Base-by-base conservation (phyloP, 1,284 basidiomycete genomes). In the Austroboletus rostrupii region DNA sequence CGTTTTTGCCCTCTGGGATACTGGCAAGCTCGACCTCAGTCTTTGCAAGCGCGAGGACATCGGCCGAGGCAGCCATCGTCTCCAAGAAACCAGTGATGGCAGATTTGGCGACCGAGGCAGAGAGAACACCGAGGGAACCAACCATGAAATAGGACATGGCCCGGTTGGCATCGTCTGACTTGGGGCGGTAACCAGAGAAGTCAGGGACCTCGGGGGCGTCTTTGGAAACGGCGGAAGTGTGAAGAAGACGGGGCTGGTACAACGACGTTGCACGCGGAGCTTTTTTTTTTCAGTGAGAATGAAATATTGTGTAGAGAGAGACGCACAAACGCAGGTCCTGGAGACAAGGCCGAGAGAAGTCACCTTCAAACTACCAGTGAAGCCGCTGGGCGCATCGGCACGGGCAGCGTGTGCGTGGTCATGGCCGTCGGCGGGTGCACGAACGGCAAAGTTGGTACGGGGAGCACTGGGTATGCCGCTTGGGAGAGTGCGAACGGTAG, bases 1-100 rank as follows among this genome's bases (percentile, higher is more conserved):
- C 90, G 70, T 93, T 94, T 84, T 96, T 95, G 73, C 97, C 97
- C 80, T 97, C 92, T 33, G 97, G 96, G 65, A 99, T 99, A 56
- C 76, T 78, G 53, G 75, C 75, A 63, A 99, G 85, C 52, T 96
- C 94, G 56, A 99, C 85, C 74, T 99, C 97, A 55, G 98, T 92
- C 78, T 98, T 98, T 60, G 97, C 97, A 58, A 99, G 81, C 46
- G 97, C 97, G 61, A 99, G 84, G 44, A 99, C 96, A 69, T 99
- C 97, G 33, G 95, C 94, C 42, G 96, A 97, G 19, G 97, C 97
- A 52, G 90, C 81, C 92, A 99, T 95, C 59, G 93, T 95, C 62
- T 90, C 81, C 53, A 99, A 79, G 76, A 99, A 96, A 72, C 97
- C 96, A 57, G 92, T 84, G 56, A 99, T 87, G 59, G 88, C 87